Evolutionary conservation across 2,329 filamentous ascomycete species (phyloP).

Genomic region (Monascus ruber): DNA sequence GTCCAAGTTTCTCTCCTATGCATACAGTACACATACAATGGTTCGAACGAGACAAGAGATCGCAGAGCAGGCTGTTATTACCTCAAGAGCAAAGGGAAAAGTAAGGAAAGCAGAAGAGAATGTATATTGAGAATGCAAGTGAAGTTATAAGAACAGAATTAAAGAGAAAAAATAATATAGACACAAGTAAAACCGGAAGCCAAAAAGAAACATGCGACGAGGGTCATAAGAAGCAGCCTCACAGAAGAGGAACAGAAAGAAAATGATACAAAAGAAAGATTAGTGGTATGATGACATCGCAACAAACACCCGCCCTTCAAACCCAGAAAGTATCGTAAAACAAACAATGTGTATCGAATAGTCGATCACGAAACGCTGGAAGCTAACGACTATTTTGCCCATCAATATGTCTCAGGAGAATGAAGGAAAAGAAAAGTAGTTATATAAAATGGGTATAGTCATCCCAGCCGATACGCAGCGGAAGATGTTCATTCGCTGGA

Average conservation of each 20-base stretch:
- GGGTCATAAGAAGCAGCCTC: background rate
- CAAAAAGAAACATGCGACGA: background rate
- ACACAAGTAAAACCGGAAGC: too few relatives aligned
- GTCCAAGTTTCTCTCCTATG: too few relatives aligned
- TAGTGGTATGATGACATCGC: background rate
- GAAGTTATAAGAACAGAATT: too few relatives aligned
- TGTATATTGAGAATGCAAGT: too few relatives aligned
- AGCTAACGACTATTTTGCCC: constrained; percentile 8
- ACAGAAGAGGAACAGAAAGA: background rate
- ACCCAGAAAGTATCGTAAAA: constrained; percentile 9
- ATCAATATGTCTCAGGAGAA: constrained; percentile 9
- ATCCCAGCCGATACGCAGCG: background rate
- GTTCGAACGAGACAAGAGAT: too few relatives aligned
- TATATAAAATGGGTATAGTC: constrained; percentile 4
- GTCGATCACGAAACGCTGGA: constrained; percentile 7
- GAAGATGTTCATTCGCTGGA: too few relatives aligned
- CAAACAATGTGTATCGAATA: constrained; percentile 13
- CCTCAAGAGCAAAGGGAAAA: too few relatives aligned
- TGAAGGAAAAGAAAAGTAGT: constrained; percentile 2
- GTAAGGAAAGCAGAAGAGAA: too few relatives aligned
- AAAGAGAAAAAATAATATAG: too few relatives aligned
- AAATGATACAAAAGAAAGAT: background rate
- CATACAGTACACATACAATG: too few relatives aligned
- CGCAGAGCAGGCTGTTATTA: too few relatives aligned
- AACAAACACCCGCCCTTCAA: constrained; percentile 13